These are phyloP conservation scores for Lagenaria siceraria DNA, from an alignment of 306 rosid genomes.

Conservation along the genomic window DNA sequence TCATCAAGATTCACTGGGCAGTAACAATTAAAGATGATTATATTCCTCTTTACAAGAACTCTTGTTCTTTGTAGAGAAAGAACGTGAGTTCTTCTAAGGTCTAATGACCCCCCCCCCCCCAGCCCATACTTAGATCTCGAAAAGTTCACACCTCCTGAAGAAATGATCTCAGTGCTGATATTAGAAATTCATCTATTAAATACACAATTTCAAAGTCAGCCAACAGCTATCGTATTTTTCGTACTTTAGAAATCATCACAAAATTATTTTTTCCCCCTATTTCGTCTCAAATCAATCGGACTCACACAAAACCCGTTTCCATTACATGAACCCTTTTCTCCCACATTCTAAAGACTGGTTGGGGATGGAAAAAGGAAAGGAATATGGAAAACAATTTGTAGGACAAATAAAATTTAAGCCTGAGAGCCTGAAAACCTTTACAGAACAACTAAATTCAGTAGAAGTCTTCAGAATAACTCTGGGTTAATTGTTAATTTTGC, in stretches of 20 bases:
- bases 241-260: neutral
- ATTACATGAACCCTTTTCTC: neutral
- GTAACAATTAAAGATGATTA: neutral
- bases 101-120: neutral
- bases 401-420: neutral
- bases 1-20: neutral
- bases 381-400: neutral
- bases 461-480: neutral
- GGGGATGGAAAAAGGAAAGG: neutral
- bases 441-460: neutral
- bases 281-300: neutral
- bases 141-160: neutral
- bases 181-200: neutral
- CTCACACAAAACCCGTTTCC: neutral
- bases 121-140: neutral
- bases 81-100: neutral
- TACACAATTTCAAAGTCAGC: neutral
- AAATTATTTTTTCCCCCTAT: too few relatives aligned
- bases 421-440: constrained; percentile 2
- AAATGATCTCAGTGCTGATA: neutral
- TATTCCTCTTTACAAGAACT: neutral
- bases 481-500: constrained; percentile 8
- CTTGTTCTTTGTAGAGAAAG: neutral
- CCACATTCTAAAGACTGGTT: neutral
- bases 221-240: neutral